phyloP scores from a whole-genome alignment of 2,329 filamentous ascomycete species.

The Fusarium lateritium region DNA sequence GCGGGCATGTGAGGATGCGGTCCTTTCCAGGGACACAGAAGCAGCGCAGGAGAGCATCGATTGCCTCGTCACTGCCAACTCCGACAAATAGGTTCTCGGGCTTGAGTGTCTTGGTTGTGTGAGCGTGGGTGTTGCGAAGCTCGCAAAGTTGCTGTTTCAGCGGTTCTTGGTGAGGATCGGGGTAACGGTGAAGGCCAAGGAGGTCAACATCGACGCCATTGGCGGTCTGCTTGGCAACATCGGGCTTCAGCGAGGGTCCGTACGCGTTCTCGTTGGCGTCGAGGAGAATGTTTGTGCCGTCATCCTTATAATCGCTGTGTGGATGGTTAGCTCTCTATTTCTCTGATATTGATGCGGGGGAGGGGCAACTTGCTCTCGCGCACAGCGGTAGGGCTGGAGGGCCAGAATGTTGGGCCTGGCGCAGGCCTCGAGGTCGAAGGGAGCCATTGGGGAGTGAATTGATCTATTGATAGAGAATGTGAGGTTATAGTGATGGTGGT shows the following conservation, averaged over 20 bases:
- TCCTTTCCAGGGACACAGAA: constrained; percentile 92
- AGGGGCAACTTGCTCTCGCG: constrained; percentile 76
- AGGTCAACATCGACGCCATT: constrained; percentile 73
- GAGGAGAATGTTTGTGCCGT: constrained; percentile 94
- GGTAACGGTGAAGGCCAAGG: constrained; percentile 90
- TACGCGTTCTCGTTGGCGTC: constrained; percentile 99
- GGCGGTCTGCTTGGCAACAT: constrained; percentile 55
- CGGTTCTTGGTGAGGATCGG: constrained; percentile 91
- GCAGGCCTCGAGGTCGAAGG: constrained; percentile 81
- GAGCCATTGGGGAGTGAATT: constrained; percentile 61
- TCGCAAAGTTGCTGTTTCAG: constrained; percentile 90
- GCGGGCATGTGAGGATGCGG: constrained; percentile 93
- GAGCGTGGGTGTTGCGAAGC: constrained; percentile 86
- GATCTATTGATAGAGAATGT: not conserved
- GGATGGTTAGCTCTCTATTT: constrained; percentile 39
- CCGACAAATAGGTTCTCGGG: constrained; percentile 94
- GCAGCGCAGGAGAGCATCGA: constrained; percentile 92
- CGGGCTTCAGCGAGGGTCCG: constrained; percentile 79
- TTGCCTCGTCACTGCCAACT: constrained; percentile 96
- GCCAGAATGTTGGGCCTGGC: constrained; percentile 83
- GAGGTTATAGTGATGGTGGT: constrained; percentile 1
- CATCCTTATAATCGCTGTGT: constrained; percentile 95
- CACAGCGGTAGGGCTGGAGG: constrained; percentile 84
- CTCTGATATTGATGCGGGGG: constrained; percentile 26
- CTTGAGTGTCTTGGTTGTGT: constrained; percentile 80